Percentiles rank a stretch among this genome's conserved stretches.
These are phyloP conservation scores for Lachancea meyersii DNA, from an alignment of 805 yeast species.

Conservation along the genomic window DNA sequence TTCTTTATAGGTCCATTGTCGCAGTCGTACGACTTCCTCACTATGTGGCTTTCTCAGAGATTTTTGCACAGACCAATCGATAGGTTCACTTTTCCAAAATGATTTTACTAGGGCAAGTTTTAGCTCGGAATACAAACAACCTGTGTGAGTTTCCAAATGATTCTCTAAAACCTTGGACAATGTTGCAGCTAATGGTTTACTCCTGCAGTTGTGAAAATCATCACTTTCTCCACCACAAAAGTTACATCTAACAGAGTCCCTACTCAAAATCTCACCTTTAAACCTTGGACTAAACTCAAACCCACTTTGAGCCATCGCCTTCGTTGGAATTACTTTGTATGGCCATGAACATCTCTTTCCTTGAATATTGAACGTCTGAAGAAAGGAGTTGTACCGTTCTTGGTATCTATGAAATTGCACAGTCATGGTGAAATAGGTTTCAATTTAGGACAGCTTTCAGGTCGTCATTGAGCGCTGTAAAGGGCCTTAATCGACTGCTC, in stretches of 20 bases:
- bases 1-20: slow-evolving; percentile 16
- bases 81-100: slow-evolving; percentile 4
- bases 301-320: slow-evolving; percentile 25
- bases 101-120: slow-evolving; percentile 2
- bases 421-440: background rate
- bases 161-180: slow-evolving; percentile 20
- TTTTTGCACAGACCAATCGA: slow-evolving; percentile 22
- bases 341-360: slow-evolving; percentile 28
- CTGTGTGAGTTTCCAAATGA: slow-evolving; percentile 16
- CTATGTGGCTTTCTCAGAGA: slow-evolving; percentile 19
- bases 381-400: slow-evolving; percentile 15
- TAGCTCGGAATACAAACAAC: slow-evolving; percentile 3
- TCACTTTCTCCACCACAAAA: slow-evolving; percentile 19
- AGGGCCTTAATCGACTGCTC: background rate
- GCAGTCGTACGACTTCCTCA: slow-evolving; percentile 10
- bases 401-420: slow-evolving; percentile 9
- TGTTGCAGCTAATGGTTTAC: slow-evolving; percentile 22
- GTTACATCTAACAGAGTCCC: slow-evolving; percentile 24
- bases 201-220: slow-evolving; percentile 22
- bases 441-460: background rate
- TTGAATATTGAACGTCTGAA: slow-evolving; percentile 12
- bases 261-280: slow-evolving; percentile 8
- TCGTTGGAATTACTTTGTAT: slow-evolving; percentile 26
- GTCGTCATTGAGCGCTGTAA: background rate
- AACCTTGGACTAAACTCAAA: slow-evolving; percentile 23